Percentiles rank a stretch among this genome's conserved stretches.
Evolutionary conservation across 768 basidiomycete species (phyloP).

Genomic region (Rhodotorula babjevae): DNA sequence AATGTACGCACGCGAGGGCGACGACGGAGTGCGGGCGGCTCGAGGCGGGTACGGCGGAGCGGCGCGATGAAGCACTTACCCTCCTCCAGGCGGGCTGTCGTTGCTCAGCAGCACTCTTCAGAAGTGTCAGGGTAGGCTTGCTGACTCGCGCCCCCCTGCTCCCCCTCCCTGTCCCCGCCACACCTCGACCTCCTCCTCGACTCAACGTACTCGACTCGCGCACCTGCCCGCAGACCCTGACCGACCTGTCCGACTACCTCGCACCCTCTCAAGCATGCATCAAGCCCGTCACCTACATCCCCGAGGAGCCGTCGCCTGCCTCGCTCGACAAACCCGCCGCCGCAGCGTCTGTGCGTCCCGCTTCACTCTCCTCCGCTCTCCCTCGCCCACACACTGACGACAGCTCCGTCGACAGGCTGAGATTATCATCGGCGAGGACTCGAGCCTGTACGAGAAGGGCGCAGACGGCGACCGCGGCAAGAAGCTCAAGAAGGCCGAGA

Average conservation of each 20-base stretch:
- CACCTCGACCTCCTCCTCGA: background rate
- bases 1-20: background rate
- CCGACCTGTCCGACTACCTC: constrained; percentile 64
- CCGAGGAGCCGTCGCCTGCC: constrained; percentile 51
- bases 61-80: background rate
- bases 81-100: background rate
- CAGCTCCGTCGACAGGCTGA: constrained; percentile 65
- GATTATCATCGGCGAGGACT: constrained; percentile 73
- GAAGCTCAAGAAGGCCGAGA: constrained; percentile 87
- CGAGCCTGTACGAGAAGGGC: constrained; percentile 84
- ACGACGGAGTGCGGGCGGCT: too few relatives aligned
- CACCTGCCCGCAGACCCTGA: background rate
- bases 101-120: background rate
- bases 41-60: background rate
- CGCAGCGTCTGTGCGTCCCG: constrained; percentile 25
- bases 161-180: too few relatives aligned
- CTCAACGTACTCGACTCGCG: background rate
- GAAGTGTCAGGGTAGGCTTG: background rate
- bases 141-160: too few relatives aligned
- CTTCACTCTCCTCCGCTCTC: background rate
- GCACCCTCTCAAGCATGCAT: constrained; percentile 95
- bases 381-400: constrained; percentile 39
- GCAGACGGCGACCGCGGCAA: constrained; percentile 40
- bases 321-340: constrained; percentile 46
- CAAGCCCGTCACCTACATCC: constrained; percentile 73